phyloP scores from a whole-genome alignment of 2,329 filamentous ascomycete genomes.

The Zopfia rhizophila region DNA sequence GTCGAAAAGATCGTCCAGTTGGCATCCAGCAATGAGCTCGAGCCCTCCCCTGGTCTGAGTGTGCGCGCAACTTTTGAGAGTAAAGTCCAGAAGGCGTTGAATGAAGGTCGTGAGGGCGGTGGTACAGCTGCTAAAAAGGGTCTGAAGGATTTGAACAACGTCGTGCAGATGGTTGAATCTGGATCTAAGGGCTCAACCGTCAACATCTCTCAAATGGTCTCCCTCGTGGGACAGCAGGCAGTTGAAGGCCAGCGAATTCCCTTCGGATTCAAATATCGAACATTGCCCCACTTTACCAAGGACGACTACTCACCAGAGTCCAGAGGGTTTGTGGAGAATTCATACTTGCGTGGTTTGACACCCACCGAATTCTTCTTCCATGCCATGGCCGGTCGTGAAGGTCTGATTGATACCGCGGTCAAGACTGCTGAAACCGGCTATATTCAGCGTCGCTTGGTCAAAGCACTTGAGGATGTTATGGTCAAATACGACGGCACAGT shows the following conservation, averaged over 20 bases:
- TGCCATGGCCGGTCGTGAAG: conserved; percentile 99
- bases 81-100: conserved; percentile 92
- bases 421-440: conserved; percentile 99
- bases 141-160: conserved; percentile 96
- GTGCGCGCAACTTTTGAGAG: conserved; percentile 98
- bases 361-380: conserved; percentile 99
- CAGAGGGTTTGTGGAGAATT: conserved; percentile 98
- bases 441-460: conserved; percentile 97
- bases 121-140: conserved; percentile 92
- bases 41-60: conserved; percentile 97
- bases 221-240: conserved; percentile 96
- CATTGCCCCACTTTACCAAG: conserved; percentile 97
- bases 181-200: conserved; percentile 99
- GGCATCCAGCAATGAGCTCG: conserved; percentile 87
- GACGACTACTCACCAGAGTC: conserved; percentile 98
- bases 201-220: conserved; percentile 99
- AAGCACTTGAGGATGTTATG: conserved; percentile 97
- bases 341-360: conserved; percentile 93
- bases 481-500: conserved; percentile 98
- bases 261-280: conserved; percentile 98
- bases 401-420: conserved; percentile 99
- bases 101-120: conserved; percentile 95
- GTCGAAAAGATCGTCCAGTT: conserved; percentile 78
- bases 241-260: conserved; percentile 99
- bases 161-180: conserved; percentile 93